phyloP scores from a whole-genome alignment of 2,329 filamentous ascomycete genomes.

The Bipolaris gigantea region DNA sequence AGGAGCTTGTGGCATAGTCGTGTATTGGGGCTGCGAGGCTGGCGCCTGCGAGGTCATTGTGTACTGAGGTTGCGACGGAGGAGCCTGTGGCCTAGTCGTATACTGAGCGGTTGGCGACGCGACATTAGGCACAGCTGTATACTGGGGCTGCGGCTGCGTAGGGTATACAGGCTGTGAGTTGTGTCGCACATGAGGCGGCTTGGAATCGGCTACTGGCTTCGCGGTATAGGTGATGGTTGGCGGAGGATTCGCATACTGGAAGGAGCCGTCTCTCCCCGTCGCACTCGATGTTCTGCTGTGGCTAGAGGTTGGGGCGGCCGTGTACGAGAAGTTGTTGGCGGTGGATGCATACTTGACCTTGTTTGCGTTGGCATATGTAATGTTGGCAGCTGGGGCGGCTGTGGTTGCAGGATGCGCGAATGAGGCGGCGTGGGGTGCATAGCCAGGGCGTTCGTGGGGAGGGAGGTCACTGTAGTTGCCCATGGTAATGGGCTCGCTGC shows the following conservation, averaged over 20 bases:
- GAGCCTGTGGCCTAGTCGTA: background rate
- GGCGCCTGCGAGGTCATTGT: constrained; percentile 7
- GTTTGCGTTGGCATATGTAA: constrained; percentile 29
- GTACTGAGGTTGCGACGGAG: constrained; percentile 11
- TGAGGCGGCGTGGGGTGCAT: constrained; percentile 19
- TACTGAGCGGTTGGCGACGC: background rate
- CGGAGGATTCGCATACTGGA: constrained; percentile 48
- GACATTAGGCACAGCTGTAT: background rate
- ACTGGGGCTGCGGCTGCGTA: constrained; percentile 12
- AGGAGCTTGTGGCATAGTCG: constrained; percentile 29
- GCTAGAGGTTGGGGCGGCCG: constrained; percentile 27
- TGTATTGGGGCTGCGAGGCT: constrained; percentile 22
- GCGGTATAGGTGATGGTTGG: constrained; percentile 50
- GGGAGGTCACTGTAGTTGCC: constrained; percentile 50
- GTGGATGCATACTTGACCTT: constrained; percentile 39
- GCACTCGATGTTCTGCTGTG: constrained; percentile 24
- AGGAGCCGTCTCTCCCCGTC: constrained; percentile 17
- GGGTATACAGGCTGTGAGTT: constrained; percentile 27
- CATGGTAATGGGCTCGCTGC: constrained; percentile 46
- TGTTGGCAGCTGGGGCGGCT: constrained; percentile 16
- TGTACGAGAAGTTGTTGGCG: constrained; percentile 34
- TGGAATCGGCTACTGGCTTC: constrained; percentile 37
- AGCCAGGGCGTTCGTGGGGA: constrained; percentile 49
- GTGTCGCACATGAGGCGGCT: constrained; percentile 33
- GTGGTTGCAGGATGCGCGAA: constrained; percentile 18